These are phyloP conservation scores for Exserohilum rostratum DNA, from an alignment of 2,329 filamentous ascomycete species.

Conservation along the genomic window DNA sequence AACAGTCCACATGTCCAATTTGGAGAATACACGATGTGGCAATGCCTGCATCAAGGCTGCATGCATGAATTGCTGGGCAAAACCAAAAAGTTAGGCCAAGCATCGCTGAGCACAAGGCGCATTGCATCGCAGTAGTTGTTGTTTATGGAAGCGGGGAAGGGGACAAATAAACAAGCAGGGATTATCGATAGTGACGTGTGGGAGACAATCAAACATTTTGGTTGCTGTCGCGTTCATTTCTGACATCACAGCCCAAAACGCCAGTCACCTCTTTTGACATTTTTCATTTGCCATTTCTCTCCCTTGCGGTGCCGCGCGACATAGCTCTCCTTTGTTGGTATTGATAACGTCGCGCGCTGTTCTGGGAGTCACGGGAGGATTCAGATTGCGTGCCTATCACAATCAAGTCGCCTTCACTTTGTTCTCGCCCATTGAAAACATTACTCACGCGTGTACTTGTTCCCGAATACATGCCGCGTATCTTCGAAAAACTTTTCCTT, in stretches of 20 bases:
- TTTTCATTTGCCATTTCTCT: not conserved
- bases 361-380: not conserved
- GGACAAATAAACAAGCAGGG: constrained; percentile 3
- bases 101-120: not conserved
- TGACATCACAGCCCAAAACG: not conserved
- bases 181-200: constrained; percentile 8
- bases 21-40: not conserved
- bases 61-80: too few relatives aligned
- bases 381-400: constrained; percentile 7
- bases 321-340: not conserved
- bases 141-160: not conserved
- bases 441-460: not conserved
- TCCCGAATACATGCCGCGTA: not conserved
- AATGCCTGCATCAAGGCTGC: not conserved
- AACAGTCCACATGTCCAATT: not conserved
- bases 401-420: not conserved
- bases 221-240: not conserved
- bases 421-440: not conserved
- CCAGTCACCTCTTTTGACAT: not conserved
- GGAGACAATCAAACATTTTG: not conserved
- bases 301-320: not conserved
- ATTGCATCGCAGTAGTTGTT: not conserved
- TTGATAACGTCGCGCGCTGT: constrained; percentile 1
- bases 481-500: not conserved
- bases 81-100: too few relatives aligned